Evolutionary conservation across 106 monocot species (phyloP), one percentile per base, ranked within the genome.

Genomic region (Dendrobium nobile): DNA sequence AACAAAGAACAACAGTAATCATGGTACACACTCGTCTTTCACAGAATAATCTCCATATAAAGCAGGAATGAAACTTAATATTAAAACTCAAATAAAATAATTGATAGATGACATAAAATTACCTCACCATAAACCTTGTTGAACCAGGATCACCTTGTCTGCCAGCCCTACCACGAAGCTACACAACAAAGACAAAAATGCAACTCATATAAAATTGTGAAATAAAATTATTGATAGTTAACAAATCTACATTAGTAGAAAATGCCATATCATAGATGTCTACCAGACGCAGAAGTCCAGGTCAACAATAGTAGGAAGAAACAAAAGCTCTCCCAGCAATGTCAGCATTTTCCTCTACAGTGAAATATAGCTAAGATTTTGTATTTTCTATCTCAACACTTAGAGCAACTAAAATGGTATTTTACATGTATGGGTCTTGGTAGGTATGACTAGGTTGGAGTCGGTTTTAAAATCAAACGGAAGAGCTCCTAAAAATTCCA

Each of bases 61-160:
- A 70, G 4, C 15, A 70, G 1, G 7, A 61, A 70, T 37, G 15
- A 33, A 16, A 7, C 37, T 70, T 33, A 37, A 33, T 74, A 6
- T 20, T 44, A 18, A 73, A 19, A 41, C 4, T 41, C 28, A 11
- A n/a, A 74, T 42, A 13, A 43, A 43, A 43, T 28, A 43, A 42
- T 74, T 6, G 8, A 79, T 31, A 5, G 18, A 31, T 64, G 72
- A 26, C 40, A 28, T 67, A 79, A 82, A 24, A 77, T 15, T 93
- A 99, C 99, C 99, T 99, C 58, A 99, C 95, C 93, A 99, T 91
- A 84, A 99, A 99, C 83, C 99, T 90, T 84, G 99, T 99, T 75
- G 99, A 99, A 27, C 99, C 99, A 75, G 95, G 99, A 86, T 99
- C 95, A 73, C 99, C 99, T 84, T 95, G 99, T 83, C 99, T 91